Percentiles rank a stretch among this genome's conserved stretches.
These are phyloP conservation scores for Lepiota brunneoincarnata DNA, from an alignment of 768 basidiomycete species.

Conservation along the genomic window DNA sequence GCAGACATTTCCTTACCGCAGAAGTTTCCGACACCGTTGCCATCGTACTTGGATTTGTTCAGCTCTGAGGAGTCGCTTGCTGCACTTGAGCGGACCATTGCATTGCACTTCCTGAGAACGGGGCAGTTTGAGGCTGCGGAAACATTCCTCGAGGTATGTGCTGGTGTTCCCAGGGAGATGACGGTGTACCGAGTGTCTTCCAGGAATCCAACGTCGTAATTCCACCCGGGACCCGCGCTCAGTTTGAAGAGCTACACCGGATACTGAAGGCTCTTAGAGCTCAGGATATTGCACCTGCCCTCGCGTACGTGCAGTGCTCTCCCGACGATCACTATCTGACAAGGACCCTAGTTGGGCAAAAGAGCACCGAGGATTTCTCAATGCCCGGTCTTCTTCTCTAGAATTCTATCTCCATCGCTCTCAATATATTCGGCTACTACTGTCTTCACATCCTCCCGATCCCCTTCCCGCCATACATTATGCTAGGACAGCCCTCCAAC, in stretches of 20 bases:
- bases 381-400: constrained; percentile 69
- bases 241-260: constrained; percentile 69
- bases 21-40: constrained; percentile 61
- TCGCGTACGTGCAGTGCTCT: constrained; percentile 47
- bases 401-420: constrained; percentile 91
- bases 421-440: constrained; percentile 79
- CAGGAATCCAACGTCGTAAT: constrained; percentile 72
- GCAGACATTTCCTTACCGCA: constrained; percentile 22
- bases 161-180: neutral
- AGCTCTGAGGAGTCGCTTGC: constrained; percentile 52
- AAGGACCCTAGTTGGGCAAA: constrained; percentile 68
- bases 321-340: neutral
- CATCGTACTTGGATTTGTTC: constrained; percentile 67
- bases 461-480: constrained; percentile 67
- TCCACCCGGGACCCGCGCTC: constrained; percentile 41
- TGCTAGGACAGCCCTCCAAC: constrained; percentile 60
- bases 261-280: constrained; percentile 66
- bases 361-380: constrained; percentile 63
- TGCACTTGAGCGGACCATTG: constrained; percentile 70
- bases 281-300: constrained; percentile 70
- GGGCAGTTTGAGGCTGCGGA: constrained; percentile 80
- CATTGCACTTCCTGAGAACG: constrained; percentile 74
- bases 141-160: constrained; percentile 65
- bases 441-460: constrained; percentile 58
- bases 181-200: neutral